phyloP scores from a whole-genome alignment of 1,284 basidiomycete species.

The Cutaneotrichosporon cutaneum region DNA sequence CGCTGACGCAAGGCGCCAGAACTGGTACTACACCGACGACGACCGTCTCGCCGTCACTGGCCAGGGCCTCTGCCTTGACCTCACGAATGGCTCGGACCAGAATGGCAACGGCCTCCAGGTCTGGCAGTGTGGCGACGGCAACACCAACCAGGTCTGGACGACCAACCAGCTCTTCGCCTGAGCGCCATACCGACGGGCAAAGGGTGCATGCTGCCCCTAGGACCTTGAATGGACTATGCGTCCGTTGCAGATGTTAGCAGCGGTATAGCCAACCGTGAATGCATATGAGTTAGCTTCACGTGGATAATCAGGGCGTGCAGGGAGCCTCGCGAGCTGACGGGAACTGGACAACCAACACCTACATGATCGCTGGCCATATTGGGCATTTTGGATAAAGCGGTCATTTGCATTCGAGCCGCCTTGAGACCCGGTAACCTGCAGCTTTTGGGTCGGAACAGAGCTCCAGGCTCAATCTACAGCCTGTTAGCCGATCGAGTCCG shows the following conservation, averaged over 20 bases:
- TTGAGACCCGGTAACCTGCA: too few species aligned
- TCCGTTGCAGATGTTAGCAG: background rate
- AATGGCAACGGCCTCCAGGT: slow-evolving; percentile 28
- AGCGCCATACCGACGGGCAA: background rate
- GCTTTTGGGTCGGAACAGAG: too few species aligned
- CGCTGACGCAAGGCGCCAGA: slow-evolving; percentile 13
- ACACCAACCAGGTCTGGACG: slow-evolving; percentile 27
- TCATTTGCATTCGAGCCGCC: too few species aligned
- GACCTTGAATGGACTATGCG: background rate
- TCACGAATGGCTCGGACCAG: slow-evolving; percentile 24
- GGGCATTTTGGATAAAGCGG: too few species aligned
- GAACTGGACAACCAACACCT: too few species aligned
- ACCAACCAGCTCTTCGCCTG: slow-evolving; percentile 9
- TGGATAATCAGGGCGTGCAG: too few species aligned
- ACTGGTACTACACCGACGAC: slow-evolving; percentile 29
- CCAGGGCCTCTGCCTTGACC: slow-evolving; percentile 31
- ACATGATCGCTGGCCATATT: too few species aligned
- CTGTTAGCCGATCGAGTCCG: too few species aligned
- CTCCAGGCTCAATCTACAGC: too few species aligned
- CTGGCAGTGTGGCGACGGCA: slow-evolving; percentile 28
- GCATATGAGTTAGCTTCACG: too few species aligned
- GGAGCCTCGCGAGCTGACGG: too few species aligned
- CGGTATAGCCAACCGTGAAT: too few species aligned
- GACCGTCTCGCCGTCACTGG: slow-evolving; percentile 8
- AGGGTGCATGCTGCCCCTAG: background rate